phyloP scores from a whole-genome alignment of 208 protist genomes.

The Leptomonas seymouri region DNA sequence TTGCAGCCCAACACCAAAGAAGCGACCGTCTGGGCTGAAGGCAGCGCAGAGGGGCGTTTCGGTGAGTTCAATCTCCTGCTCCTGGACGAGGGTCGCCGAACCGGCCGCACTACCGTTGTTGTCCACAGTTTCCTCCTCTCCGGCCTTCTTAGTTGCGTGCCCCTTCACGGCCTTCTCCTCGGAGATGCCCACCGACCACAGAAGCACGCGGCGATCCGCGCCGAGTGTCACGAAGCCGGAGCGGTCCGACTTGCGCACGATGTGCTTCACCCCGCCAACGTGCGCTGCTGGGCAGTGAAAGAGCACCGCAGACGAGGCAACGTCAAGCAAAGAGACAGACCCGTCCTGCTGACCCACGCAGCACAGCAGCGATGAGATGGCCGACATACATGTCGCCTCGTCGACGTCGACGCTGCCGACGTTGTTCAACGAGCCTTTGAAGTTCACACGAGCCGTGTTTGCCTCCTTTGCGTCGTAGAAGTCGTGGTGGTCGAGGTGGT shows the following conservation, averaged over 20 bases:
- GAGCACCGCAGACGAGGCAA: conserved; percentile 73
- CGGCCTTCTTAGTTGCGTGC: conserved; percentile 4
- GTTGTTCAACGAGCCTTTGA: conserved; percentile 57
- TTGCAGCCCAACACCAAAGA: conserved; percentile 95
- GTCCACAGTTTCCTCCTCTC: conserved; percentile 5
- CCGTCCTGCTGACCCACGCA: conserved; percentile 79
- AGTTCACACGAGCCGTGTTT: conserved; percentile 55
- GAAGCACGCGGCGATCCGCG: conserved; percentile 79
- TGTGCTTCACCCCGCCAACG: conserved; percentile 76
- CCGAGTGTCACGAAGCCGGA: conserved; percentile 82
- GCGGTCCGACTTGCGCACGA: conserved; percentile 49
- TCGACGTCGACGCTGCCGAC: conserved; percentile 57
- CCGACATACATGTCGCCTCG: conserved; percentile 59
- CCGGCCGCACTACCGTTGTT: not conserved
- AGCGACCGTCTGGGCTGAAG: conserved; percentile 82
- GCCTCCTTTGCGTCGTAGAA: conserved; percentile 82
- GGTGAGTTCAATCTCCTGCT: conserved; percentile 92
- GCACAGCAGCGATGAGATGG: conserved; percentile 69
- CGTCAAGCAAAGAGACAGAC: conserved; percentile 67
- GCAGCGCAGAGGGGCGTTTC: conserved; percentile 93
- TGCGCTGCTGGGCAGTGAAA: conserved; percentile 88
- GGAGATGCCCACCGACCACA: conserved; percentile 78
- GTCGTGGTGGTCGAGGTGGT: conserved; percentile 53
- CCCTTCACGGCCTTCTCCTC: conserved; percentile 22
- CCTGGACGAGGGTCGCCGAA: conserved; percentile 55